These are phyloP conservation scores for Colletotrichum paranaense DNA, from an alignment of 2,329 filamentous ascomycete genomes.

Conservation along the genomic window DNA sequence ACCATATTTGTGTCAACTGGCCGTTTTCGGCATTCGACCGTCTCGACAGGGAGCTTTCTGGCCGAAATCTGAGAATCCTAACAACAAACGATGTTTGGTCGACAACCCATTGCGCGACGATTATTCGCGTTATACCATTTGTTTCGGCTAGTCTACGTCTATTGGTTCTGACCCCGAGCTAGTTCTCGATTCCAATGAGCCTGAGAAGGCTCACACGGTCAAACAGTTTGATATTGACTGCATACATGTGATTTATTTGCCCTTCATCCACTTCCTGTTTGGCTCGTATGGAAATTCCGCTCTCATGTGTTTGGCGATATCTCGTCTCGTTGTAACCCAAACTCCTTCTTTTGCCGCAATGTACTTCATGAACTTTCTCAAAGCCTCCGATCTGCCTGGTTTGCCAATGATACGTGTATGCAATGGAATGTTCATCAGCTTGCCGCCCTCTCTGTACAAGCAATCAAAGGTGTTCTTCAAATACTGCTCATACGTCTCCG, in stretches of 20 bases:
- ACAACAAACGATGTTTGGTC: neutral
- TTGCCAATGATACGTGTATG: constrained; percentile 54
- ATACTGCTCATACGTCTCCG: constrained; percentile 51
- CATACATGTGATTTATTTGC: neutral
- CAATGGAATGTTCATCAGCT: constrained; percentile 55
- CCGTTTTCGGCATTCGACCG: neutral
- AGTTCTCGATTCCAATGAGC: too few relatives aligned
- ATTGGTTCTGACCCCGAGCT: too few relatives aligned
- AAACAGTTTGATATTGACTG: neutral
- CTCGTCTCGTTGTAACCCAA: constrained; percentile 55
- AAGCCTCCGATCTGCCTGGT: constrained; percentile 49
- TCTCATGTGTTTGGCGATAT: constrained; percentile 54
- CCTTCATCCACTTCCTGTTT: constrained; percentile 36
- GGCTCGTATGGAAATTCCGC: constrained; percentile 50
- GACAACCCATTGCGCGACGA: neutral
- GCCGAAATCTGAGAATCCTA: neutral
- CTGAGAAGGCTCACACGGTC: too few relatives aligned
- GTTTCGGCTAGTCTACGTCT: too few relatives aligned
- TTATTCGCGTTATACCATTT: neutral
- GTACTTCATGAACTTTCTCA: constrained; percentile 53
- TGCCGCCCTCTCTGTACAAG: constrained; percentile 52
- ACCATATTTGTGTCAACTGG: neutral
- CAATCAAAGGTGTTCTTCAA: constrained; percentile 54
- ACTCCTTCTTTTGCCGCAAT: constrained; percentile 51
- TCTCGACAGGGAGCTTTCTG: neutral